phyloP scores from a whole-genome alignment of 768 basidiomycete genomes.

The Tulasnella sp. region DNA sequence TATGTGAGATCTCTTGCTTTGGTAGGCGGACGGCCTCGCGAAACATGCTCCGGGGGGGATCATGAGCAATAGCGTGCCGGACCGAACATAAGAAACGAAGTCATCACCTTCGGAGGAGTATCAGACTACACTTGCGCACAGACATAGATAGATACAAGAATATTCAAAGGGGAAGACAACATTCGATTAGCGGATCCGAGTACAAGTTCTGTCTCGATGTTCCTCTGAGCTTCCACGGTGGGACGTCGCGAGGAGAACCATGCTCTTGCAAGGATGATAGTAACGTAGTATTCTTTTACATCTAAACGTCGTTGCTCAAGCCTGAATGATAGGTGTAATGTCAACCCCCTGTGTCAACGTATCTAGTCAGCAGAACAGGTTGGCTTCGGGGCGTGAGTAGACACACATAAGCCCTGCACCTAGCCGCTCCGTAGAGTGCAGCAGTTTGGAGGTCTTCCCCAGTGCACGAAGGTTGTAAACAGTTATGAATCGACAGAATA shows the following conservation, averaged over 20 bases:
- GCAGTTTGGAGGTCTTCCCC: not conserved
- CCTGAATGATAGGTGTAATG: not conserved
- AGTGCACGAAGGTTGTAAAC: not conserved
- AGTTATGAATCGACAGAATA: not conserved
- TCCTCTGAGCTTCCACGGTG: too few species aligned
- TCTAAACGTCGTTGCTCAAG: not conserved
- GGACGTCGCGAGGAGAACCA: too few species aligned
- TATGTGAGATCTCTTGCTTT: too few species aligned
- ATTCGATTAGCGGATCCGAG: not conserved
- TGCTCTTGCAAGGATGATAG: too few species aligned
- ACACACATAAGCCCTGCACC: not conserved
- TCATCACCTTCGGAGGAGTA: too few species aligned
- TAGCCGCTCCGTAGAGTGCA: not conserved
- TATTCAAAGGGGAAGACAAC: not conserved
- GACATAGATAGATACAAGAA: not conserved
- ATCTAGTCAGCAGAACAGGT: not conserved
- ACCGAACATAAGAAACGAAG: too few species aligned
- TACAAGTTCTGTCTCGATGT: not conserved
- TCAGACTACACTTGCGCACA: too few species aligned
- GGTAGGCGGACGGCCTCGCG: too few species aligned
- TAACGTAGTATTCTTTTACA: too few species aligned
- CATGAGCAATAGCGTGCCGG: too few species aligned
- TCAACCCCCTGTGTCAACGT: not conserved
- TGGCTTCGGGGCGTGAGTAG: not conserved
- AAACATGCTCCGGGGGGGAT: too few species aligned